Evolutionary conservation across 2,329 filamentous ascomycete genomes (phyloP).

Genomic region (Penicillium concentricum): DNA sequence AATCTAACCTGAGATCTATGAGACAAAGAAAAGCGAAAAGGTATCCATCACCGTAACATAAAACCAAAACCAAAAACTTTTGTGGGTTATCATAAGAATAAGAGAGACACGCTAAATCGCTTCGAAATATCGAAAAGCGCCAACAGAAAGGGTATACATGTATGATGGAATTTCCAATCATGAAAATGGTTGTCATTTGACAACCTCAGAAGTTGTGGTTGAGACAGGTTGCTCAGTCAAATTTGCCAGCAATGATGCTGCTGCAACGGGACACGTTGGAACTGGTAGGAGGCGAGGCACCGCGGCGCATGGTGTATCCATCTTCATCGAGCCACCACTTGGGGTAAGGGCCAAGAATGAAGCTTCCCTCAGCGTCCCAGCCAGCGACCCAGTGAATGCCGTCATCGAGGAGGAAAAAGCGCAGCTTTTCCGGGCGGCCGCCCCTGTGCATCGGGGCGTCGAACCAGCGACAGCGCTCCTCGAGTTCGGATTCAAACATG

Average conservation of each 20-base stretch:
- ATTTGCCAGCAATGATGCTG: constrained; percentile 33
- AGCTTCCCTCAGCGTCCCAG: constrained; percentile 51
- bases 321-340: constrained; percentile 49
- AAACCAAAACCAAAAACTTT: constrained; percentile 13
- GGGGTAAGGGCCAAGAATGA: constrained; percentile 52
- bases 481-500: constrained; percentile 50
- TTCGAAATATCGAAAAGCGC: constrained; percentile 15
- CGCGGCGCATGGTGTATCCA: constrained; percentile 36
- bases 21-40: background rate
- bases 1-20: constrained; percentile 9
- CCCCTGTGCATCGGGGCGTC: constrained; percentile 39
- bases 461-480: constrained; percentile 47
- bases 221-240: constrained; percentile 18
- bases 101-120: constrained; percentile 21
- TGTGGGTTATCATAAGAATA: constrained; percentile 5
- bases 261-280: constrained; percentile 37
- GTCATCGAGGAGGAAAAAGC: constrained; percentile 53
- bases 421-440: constrained; percentile 39
- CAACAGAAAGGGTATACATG: constrained; percentile 3
- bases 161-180: constrained; percentile 8
- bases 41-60: background rate
- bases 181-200: background rate
- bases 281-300: constrained; percentile 33
- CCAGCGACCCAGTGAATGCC: constrained; percentile 51
- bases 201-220: background rate